phyloP scores from a whole-genome alignment of 495 filamentous ascomycete genomes.

The Delitschia confertaspora region DNA sequence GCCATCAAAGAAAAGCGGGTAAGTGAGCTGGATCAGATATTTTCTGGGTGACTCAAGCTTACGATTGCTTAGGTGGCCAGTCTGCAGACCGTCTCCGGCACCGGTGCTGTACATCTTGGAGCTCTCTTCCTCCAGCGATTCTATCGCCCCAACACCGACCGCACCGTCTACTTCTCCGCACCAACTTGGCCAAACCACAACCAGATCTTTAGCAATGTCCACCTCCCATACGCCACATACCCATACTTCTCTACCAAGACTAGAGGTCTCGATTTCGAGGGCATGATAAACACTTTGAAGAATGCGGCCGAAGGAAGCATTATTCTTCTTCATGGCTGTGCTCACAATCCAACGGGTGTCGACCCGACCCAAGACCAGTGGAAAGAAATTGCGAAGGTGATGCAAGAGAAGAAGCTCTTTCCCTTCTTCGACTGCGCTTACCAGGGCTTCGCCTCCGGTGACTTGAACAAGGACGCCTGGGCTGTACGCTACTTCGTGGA shows the following conservation, averaged over 20 bases:
- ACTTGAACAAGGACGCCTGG: conserved; percentile 75
- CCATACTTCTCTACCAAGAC: conserved; percentile 86
- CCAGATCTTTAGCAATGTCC: conserved; percentile 94
- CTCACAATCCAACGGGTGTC: conserved; percentile 96
- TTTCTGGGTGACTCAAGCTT: conserved; percentile 6
- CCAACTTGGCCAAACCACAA: conserved; percentile 98
- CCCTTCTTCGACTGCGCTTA: conserved; percentile 99
- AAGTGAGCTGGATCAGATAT: conserved; percentile 16
- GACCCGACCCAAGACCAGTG: conserved; percentile 92
- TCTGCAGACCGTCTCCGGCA: conserved; percentile 72
- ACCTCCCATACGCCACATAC: conserved; percentile 67
- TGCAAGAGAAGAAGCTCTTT: conserved; percentile 72
- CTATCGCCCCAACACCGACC: conserved; percentile 51
- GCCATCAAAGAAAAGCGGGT: conserved; percentile 79
- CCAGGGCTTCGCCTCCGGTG: conserved; percentile 94
- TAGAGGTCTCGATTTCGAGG: conserved; percentile 82
- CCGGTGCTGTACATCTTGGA: conserved; percentile 81
- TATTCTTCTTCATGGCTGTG: conserved; percentile 91
- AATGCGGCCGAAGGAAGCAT: conserved; percentile 68
- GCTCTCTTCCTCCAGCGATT: conserved; percentile 77
- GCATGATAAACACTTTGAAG: conserved; percentile 62
- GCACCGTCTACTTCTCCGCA: conserved; percentile 76
- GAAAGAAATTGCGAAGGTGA: conserved; percentile 72
- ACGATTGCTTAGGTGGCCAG: conserved; percentile 24
- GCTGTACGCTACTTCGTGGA: conserved; percentile 88